A percentile compares a stretch with the other conserved stretches of the same genome.
Evolutionary conservation across 2,329 filamentous ascomycete genomes (phyloP).

Genomic region (Phoma herbarum): DNA sequence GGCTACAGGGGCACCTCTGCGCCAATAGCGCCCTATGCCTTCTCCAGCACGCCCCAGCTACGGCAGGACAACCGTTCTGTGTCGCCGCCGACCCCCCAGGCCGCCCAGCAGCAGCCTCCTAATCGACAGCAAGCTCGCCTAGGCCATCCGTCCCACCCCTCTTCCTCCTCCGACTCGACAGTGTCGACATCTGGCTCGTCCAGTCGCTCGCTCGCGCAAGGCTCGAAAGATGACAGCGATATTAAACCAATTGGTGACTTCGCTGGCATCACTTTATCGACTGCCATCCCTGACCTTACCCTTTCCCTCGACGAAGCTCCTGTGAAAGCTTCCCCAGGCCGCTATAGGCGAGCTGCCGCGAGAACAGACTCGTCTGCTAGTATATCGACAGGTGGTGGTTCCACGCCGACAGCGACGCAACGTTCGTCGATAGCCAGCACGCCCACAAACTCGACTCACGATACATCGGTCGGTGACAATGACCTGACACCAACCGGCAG

Average conservation of each 20-base stretch:
- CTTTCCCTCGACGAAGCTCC: constrained; percentile 65
- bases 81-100: constrained; percentile 61
- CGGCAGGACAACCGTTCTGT: constrained; percentile 64
- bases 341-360: constrained; percentile 77
- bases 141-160: constrained; percentile 51
- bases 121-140: constrained; percentile 38
- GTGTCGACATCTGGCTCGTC: constrained; percentile 61
- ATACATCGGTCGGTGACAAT: constrained; percentile 63
- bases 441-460: constrained; percentile 61
- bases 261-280: constrained; percentile 60
- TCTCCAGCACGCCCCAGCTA: constrained; percentile 62
- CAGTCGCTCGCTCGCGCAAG: constrained; percentile 56
- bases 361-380: constrained; percentile 60
- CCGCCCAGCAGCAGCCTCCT: constrained; percentile 43
- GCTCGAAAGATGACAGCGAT: constrained; percentile 61
- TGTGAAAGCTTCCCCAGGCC: constrained; percentile 77
- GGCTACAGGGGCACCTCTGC: constrained; percentile 55
- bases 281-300: constrained; percentile 63
- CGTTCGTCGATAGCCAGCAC: constrained; percentile 51
- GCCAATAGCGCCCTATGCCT: constrained; percentile 61
- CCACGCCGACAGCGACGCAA: constrained; percentile 44
- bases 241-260: constrained; percentile 50
- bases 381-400: constrained; percentile 37
- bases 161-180: constrained; percentile 54
- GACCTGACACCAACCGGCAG: constrained; percentile 32